These are phyloP conservation scores for Groenewaldozyma salmanticensis DNA, from an alignment of 805 yeast genomes.

Conservation along the genomic window DNA sequence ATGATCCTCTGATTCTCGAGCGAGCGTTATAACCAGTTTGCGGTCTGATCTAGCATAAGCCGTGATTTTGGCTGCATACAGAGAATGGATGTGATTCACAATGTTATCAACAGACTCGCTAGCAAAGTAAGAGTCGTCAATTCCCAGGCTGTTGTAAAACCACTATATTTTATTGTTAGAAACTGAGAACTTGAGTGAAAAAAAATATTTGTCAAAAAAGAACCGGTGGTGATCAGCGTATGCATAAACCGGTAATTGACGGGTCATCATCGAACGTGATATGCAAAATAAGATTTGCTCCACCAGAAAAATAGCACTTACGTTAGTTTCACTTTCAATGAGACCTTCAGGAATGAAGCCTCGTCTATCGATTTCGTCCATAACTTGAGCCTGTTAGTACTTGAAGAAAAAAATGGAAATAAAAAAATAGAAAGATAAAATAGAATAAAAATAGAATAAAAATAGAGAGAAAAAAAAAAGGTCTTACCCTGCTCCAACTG, in stretches of 20 bases:
- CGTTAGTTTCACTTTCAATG: conserved; percentile 71
- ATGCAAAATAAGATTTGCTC: no score
- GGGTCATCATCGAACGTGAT: not conserved
- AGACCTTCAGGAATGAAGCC: conserved; percentile 86
- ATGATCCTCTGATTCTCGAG: conserved; percentile 70
- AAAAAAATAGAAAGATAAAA: not conserved
- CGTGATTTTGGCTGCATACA: conserved; percentile 87
- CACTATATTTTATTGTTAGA: conserved; percentile 32
- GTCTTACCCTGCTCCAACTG: conserved; percentile 50
- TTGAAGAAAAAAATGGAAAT: conserved; percentile 11
- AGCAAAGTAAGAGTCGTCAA: conserved; percentile 87
- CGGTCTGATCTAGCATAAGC: conserved; percentile 59
- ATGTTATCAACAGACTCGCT: conserved; percentile 73
- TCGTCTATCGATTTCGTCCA: conserved; percentile 67
- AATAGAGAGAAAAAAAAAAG: not conserved
- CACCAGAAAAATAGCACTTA: conserved; percentile 10
- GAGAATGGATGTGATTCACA: conserved; percentile 74
- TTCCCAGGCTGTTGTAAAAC: conserved; percentile 82
- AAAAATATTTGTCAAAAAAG: not conserved
- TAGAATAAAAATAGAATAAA: no score
- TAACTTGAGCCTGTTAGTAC: conserved; percentile 33
- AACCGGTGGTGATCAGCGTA: not conserved
- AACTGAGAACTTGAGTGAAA: not conserved
- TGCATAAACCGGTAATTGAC: not conserved
- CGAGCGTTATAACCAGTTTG: conserved; percentile 62